phyloP scores from a whole-genome alignment of 2,329 filamentous ascomycete genomes.

The Hortaea werneckii region DNA sequence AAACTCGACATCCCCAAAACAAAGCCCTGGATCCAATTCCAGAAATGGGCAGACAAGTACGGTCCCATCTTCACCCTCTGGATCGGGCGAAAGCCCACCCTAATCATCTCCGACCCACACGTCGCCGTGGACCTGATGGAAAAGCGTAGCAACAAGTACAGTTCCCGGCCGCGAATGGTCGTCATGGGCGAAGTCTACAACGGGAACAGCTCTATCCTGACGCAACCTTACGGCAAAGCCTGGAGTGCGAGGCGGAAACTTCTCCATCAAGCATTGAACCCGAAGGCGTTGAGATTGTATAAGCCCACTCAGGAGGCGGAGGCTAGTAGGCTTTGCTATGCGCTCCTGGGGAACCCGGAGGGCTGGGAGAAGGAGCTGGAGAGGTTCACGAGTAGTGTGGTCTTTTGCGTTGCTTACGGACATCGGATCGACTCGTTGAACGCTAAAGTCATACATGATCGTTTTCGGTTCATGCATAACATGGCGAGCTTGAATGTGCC shows the following conservation, averaged over 20 bases:
- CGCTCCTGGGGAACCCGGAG: conserved; percentile 30
- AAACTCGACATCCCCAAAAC: conserved; percentile 24
- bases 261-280: conserved; percentile 35
- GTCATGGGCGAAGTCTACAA: conserved; percentile 37
- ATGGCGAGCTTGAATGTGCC: conserved; percentile 39
- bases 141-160: conserved; percentile 36
- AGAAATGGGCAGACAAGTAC: conserved; percentile 35
- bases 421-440: conserved; percentile 40
- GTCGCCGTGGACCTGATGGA: conserved; percentile 38
- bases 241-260: conserved; percentile 37
- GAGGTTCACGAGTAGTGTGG: conserved; percentile 40
- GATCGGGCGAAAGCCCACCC: conserved; percentile 36
- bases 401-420: conserved; percentile 43
- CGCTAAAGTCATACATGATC: conserved; percentile 37
- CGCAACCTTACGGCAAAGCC: conserved; percentile 40
- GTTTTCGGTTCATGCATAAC: conserved; percentile 41
- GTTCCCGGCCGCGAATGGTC: conserved; percentile 35
- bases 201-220: conserved; percentile 35
- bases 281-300: conserved; percentile 35
- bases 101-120: conserved; percentile 36
- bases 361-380: conserved; percentile 40
- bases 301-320: conserved; percentile 42
- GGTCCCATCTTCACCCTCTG: conserved; percentile 41
- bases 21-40: conserved; percentile 32
- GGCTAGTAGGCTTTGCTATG: conserved; percentile 34